Percentiles rank a stretch among this genome's conserved stretches.
Evolutionary conservation across 352 stramenopile species (phyloP).

Genomic region (Pythium dissotocum): DNA sequence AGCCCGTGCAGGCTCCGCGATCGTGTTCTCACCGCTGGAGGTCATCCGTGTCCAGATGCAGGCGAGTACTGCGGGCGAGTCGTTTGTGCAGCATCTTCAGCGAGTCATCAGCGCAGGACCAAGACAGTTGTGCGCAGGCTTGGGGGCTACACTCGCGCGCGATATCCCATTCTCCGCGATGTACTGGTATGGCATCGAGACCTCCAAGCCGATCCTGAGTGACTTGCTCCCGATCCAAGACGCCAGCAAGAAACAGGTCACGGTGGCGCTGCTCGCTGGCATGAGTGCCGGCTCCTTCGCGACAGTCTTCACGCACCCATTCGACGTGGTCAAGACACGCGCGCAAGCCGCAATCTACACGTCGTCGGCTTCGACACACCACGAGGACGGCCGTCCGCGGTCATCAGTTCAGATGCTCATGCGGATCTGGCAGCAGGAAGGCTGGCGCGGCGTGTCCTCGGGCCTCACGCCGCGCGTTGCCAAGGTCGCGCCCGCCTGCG

Average conservation of each 20-base stretch:
- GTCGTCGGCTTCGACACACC: constrained; percentile 26
- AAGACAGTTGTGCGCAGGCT: constrained; percentile 59
- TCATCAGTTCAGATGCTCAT: constrained; percentile 47
- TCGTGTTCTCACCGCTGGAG: constrained; percentile 84
- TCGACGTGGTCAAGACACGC: constrained; percentile 96
- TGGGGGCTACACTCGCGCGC: constrained; percentile 89
- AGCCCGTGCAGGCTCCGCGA: constrained; percentile 54
- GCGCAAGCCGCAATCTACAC: constrained; percentile 65
- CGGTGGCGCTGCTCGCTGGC: constrained; percentile 83
- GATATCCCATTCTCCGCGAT: constrained; percentile 95
- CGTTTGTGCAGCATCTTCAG: constrained; percentile 48
- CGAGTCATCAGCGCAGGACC: constrained; percentile 42
- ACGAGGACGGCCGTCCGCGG: constrained; percentile 18
- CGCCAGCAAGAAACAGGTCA: constrained; percentile 34
- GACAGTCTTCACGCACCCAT: constrained; percentile 90
- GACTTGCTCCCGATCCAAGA: constrained; percentile 34
- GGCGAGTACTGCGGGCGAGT: constrained; percentile 48
- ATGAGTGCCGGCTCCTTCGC: constrained; percentile 82
- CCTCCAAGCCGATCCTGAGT: constrained; percentile 55
- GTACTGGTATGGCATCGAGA: constrained; percentile 94
- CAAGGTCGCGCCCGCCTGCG: constrained; percentile 75
- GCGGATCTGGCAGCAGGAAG: constrained; percentile 52
- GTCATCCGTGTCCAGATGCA: constrained; percentile 89
- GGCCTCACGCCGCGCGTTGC: constrained; percentile 57
- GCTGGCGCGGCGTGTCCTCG: constrained; percentile 39